These are phyloP conservation scores for Lolium perenne DNA, from an alignment of 176 grass and related monocot species.

Conservation along the genomic window DNA sequence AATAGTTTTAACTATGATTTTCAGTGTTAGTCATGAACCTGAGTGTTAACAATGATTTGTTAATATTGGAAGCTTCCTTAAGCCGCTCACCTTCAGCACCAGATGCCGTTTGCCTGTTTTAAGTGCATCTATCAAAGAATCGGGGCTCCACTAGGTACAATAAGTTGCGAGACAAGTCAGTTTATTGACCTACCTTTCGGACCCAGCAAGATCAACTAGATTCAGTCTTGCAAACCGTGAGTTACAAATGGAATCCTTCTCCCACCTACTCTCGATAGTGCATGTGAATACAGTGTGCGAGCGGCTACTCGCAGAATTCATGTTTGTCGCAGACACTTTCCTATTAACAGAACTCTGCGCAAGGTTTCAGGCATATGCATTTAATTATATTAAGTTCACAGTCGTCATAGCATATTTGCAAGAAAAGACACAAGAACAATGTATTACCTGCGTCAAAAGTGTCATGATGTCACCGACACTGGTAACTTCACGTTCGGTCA, in stretches of 20 bases:
- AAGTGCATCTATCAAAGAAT: conserved; percentile 46
- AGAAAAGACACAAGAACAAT: conserved; percentile 10
- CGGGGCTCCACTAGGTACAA: neutral
- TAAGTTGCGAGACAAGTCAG: neutral
- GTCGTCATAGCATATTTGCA: conserved; percentile 26
- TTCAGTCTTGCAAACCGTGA: conserved; percentile 86
- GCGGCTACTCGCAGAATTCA: conserved; percentile 89
- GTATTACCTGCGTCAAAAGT: conserved; percentile 75
- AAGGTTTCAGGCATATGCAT: conserved; percentile 18
- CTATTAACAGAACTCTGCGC: conserved; percentile 81
- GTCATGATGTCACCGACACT: conserved; percentile 89
- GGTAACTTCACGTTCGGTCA: conserved; percentile 75
- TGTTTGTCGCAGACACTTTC: conserved; percentile 86
- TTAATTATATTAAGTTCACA: conserved; percentile 10
- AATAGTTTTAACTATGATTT: conserved; percentile 17
- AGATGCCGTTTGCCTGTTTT: conserved; percentile 84
- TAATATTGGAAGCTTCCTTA: conserved; percentile 93
- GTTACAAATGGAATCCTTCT: conserved; percentile 76
- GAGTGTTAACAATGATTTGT: conserved; percentile 92
- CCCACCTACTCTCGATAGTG: conserved; percentile 85
- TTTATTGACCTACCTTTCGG: conserved; percentile 72
- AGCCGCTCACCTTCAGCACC: conserved; percentile 94
- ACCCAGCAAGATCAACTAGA: conserved; percentile 94
- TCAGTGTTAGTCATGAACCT: conserved; percentile 49
- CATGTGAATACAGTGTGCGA: conserved; percentile 96